phyloP scores from a whole-genome alignment of 1,284 basidiomycete species.

The Apiotrichum gamsii region DNA sequence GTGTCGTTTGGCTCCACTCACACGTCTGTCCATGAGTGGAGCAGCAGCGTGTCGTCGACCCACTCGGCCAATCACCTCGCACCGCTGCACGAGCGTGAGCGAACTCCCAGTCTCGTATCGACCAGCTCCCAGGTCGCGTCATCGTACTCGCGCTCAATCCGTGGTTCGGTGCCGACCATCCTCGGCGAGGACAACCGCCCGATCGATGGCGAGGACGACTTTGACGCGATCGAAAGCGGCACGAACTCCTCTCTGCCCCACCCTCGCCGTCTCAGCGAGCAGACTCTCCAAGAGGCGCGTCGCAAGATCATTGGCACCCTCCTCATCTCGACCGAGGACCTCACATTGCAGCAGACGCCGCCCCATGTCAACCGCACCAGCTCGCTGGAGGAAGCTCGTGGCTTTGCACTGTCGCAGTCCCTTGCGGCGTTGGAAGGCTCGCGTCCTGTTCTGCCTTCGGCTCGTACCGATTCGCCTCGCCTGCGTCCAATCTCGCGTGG shows the following conservation, averaged over 20 bases:
- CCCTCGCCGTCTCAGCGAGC: conserved; percentile 32
- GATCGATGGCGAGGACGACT: conserved; percentile 23
- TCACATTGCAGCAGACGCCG: conserved; percentile 5
- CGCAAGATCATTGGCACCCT: conserved; percentile 38
- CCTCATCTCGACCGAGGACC: conserved; percentile 26
- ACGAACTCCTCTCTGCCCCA: conserved; percentile 4
- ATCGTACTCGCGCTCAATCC: conserved; percentile 32
- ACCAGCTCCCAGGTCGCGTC: conserved; percentile 32
- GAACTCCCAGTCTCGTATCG: conserved; percentile 40
- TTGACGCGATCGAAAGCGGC: conserved; percentile 8
- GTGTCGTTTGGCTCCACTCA: conserved; percentile 26
- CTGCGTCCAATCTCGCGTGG: conserved; percentile 8
- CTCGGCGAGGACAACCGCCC: conserved; percentile 24
- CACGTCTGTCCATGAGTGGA: conserved; percentile 9
- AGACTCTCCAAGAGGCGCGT: conserved; percentile 37
- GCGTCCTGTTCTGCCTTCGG: background rate
- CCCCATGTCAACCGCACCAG: background rate
- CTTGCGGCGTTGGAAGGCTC: conserved; percentile 37
- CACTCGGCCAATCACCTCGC: conserved; percentile 11
- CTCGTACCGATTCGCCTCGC: conserved; percentile 10
- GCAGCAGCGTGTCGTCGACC: conserved; percentile 11
- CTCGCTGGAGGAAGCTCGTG: conserved; percentile 23
- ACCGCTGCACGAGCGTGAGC: conserved; percentile 28
- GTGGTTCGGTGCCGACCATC: conserved; percentile 20
- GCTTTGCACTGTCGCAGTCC: conserved; percentile 27